These are phyloP conservation scores for Volvox carteri DNA, from an alignment of 163 green algal genomes.

Conservation along the genomic window DNA sequence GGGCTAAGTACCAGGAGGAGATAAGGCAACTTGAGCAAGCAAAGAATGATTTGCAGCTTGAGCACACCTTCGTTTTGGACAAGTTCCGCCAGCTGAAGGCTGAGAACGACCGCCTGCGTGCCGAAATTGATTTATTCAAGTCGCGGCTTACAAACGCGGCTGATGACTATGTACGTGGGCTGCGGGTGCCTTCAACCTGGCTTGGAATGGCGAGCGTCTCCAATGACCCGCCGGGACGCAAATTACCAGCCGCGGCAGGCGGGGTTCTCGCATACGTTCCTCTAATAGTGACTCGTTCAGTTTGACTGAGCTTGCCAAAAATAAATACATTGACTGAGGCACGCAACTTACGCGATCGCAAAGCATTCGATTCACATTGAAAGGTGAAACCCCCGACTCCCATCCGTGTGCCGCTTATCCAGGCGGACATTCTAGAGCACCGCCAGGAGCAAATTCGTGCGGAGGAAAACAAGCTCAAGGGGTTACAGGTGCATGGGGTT, in stretches of 20 bases:
- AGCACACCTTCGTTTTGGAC: slow-evolving; percentile 70
- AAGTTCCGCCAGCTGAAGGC: slow-evolving; percentile 73
- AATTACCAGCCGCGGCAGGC: too few species aligned
- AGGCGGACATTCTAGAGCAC: slow-evolving; percentile 80
- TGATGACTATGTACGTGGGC: slow-evolving; percentile 72
- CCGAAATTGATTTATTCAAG: slow-evolving; percentile 65
- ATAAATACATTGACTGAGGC: too few species aligned
- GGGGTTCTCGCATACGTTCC: too few species aligned
- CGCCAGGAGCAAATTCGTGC: slow-evolving; percentile 72
- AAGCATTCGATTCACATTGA: too few species aligned
- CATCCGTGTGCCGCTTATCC: too few species aligned
- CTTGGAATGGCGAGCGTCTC: background rate
- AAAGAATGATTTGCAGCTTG: slow-evolving; percentile 73
- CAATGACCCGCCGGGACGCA: slow-evolving; percentile 7
- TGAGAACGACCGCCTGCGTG: slow-evolving; percentile 72
- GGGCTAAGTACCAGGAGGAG: slow-evolving; percentile 67
- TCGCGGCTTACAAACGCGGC: slow-evolving; percentile 64
- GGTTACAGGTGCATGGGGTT: slow-evolving; percentile 57
- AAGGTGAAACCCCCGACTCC: too few species aligned
- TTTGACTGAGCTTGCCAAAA: too few species aligned
- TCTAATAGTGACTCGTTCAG: too few species aligned
- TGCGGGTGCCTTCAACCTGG: background rate
- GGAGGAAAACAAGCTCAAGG: slow-evolving; percentile 67
- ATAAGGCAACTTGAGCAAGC: slow-evolving; percentile 65
- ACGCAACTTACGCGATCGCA: too few species aligned